Evolutionary conservation across 768 basidiomycete species (phyloP).

Genomic region (Pulveroboletus sp.): DNA sequence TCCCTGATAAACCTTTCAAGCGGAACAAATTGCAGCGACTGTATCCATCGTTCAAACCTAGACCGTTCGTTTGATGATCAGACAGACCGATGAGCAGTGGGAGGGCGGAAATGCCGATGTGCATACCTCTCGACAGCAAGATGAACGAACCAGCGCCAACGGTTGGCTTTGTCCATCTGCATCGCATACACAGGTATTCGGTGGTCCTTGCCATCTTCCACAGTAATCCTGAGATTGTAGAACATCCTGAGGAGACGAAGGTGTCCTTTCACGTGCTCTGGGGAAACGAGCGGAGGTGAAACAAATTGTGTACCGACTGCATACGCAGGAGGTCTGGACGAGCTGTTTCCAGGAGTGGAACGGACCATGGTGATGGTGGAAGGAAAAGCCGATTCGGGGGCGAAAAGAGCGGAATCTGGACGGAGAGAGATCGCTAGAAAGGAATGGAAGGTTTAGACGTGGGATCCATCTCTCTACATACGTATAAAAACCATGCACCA

Average conservation of each 20-base stretch:
- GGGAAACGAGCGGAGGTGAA: slow-evolving; percentile 28
- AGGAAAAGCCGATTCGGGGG: not conserved
- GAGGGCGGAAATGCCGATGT: not conserved
- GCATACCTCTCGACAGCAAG: slow-evolving; percentile 38
- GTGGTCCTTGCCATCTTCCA: slow-evolving; percentile 29
- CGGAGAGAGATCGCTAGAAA: not conserved
- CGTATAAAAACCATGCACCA: slow-evolving; percentile 4
- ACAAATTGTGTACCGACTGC: slow-evolving; percentile 18
- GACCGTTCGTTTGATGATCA: not conserved
- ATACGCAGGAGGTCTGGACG: slow-evolving; percentile 6
- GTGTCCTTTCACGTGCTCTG: slow-evolving; percentile 33
- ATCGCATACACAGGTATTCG: slow-evolving; percentile 25
- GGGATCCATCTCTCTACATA: slow-evolving; percentile 7
- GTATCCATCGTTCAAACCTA: slow-evolving; percentile 38
- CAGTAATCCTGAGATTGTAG: slow-evolving; percentile 23
- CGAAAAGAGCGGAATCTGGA: not conserved
- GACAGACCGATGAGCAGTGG: not conserved
- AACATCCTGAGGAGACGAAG: slow-evolving; percentile 35
- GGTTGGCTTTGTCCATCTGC: slow-evolving; percentile 24
- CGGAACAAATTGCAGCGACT: slow-evolving; percentile 19
- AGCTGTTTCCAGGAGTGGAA: not conserved
- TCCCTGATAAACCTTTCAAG: slow-evolving; percentile 25
- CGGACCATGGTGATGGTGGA: slow-evolving; percentile 1
- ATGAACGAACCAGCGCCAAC: slow-evolving; percentile 41
- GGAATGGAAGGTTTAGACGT: slow-evolving; percentile 1